Base-by-base conservation (phyloP, 148 eudicot genomes). In the Silene latifolia region DNA sequence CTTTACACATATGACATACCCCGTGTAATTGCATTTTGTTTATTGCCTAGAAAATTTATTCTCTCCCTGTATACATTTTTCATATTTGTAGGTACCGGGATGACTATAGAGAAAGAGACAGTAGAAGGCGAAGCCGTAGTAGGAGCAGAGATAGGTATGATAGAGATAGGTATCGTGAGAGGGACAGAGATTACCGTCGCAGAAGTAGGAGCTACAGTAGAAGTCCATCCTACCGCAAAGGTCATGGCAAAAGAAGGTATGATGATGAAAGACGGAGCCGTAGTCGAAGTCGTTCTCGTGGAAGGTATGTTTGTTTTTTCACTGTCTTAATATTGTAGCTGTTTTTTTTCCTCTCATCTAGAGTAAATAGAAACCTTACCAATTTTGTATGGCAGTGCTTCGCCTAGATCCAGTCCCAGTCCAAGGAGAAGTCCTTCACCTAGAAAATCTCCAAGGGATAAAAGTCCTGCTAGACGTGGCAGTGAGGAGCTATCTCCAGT, bases 121-220 rank as follows among this genome's bases (percentile, higher is more conserved):
- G 72, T 68, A 82, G 83, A 82, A 85, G 88, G 77, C 78, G 96
- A 74, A 85, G 85, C 60, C 85, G 84, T 73, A 87, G 95, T 72
- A 84, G 96, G 76, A 90, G 96, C 80, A 74, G 86, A 80, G 92
- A 88, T 58, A 82, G 91, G 86, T 82, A 83, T 82, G 87, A 83
- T 35, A 77, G 81, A 59, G 89, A 80, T 42, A 78, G 86, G 72
- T 78, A 82, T 67, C 84, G 73, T 70, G 82, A 84, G 73, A 84
- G 86, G 82, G 87, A 78, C 48, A 82, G 82, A 67, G 83, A 83
- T 69, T 65, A 75, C 67, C 84, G 67, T 57, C 83, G 72, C 76
- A 82, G 89, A 78, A 88, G 90, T 85, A 89, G 91, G 83, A 91
- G 97, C 76, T 84, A 83, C 80, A 87, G 90, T 70, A 73, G 66